phyloP scores from a whole-genome alignment of 2,329 filamentous ascomycete genomes.

The Amphichorda felina region DNA sequence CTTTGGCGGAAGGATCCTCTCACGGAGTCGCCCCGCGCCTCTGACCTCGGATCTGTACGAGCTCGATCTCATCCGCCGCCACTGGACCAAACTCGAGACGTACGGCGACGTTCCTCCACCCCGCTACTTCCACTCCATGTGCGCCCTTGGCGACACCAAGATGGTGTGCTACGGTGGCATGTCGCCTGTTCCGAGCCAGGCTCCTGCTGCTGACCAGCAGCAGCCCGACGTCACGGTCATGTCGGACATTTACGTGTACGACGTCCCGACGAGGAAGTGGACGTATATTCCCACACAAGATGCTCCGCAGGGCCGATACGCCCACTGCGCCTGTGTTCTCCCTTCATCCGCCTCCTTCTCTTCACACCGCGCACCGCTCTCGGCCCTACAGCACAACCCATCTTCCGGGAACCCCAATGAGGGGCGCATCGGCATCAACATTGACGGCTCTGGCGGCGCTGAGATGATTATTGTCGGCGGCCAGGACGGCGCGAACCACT shows the following conservation, averaged over 20 bases:
- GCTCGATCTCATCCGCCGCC: slow-evolving; percentile 76
- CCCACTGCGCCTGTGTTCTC: slow-evolving; percentile 87
- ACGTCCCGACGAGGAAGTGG: slow-evolving; percentile 74
- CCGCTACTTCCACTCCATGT: slow-evolving; percentile 95
- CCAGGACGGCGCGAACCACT: slow-evolving; percentile 95
- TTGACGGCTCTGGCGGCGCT: slow-evolving; percentile 83
- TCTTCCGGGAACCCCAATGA: slow-evolving; percentile 74
- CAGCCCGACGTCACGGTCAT: slow-evolving; percentile 89
- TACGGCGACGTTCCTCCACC: slow-evolving; percentile 79
- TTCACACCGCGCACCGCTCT: slow-evolving; percentile 71
- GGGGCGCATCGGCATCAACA: slow-evolving; percentile 73
- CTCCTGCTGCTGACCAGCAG: slow-evolving; percentile 33
- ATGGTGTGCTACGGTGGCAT: slow-evolving; percentile 97
- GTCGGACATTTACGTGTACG: slow-evolving; percentile 95
- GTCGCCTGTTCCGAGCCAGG: slow-evolving; percentile 59
- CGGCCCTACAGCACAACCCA: slow-evolving; percentile 82
- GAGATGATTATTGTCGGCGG: slow-evolving; percentile 97
- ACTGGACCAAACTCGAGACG: slow-evolving; percentile 86
- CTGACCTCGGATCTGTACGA: slow-evolving; percentile 89
- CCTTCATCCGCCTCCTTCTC: slow-evolving; percentile 81
- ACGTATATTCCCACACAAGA: slow-evolving; percentile 72
- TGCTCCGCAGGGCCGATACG: slow-evolving; percentile 85
- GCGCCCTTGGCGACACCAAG: slow-evolving; percentile 85
- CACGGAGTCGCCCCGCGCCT: slow-evolving; percentile 65
- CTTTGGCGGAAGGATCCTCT: slow-evolving; percentile 83